These are phyloP conservation scores for Alternaria brassicae DNA, from an alignment of 2,329 filamentous ascomycete genomes.

Conservation along the genomic window DNA sequence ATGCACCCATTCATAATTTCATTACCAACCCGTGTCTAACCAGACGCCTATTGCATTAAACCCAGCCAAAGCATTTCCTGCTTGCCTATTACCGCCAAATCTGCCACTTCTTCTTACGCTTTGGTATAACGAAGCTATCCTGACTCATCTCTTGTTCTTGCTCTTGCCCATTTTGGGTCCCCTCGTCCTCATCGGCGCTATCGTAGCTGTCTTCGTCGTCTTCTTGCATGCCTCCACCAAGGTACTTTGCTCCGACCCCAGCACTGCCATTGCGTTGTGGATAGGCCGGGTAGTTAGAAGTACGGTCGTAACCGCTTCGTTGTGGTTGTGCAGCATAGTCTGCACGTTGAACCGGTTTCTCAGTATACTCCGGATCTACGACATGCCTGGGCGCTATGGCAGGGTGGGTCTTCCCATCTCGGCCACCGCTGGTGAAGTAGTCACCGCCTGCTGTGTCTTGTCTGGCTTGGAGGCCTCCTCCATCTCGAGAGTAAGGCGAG, in stretches of 20 bases:
- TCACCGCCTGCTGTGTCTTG: conserved; percentile 38
- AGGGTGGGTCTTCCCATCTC: conserved; percentile 22
- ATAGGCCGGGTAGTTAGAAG: conserved; percentile 30
- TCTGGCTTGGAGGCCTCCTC: conserved; percentile 36
- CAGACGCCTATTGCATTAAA: neutral
- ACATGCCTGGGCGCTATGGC: conserved; percentile 11
- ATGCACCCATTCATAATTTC: conserved; percentile 11
- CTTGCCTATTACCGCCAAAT: conserved; percentile 37
- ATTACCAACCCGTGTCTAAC: neutral
- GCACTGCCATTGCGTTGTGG: conserved; percentile 30
- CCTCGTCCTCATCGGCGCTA: conserved; percentile 31
- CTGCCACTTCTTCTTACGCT: conserved; percentile 52
- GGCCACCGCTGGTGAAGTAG: conserved; percentile 38
- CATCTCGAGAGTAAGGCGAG: conserved; percentile 41
- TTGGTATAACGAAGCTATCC: conserved; percentile 44
- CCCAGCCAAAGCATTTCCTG: neutral
- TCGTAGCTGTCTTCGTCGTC: conserved; percentile 40
- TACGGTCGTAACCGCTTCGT: conserved; percentile 32
- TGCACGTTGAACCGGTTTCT: conserved; percentile 21
- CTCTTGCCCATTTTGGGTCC: conserved; percentile 38
- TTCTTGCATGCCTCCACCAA: conserved; percentile 41
- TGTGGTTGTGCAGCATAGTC: conserved; percentile 29
- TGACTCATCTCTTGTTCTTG: conserved; percentile 42
- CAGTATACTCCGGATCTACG: conserved; percentile 16
- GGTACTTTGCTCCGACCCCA: conserved; percentile 41